Conservation (phyloP, 2,329 filamentous ascomycete species). For the Alternaria metachromatica region DNA sequence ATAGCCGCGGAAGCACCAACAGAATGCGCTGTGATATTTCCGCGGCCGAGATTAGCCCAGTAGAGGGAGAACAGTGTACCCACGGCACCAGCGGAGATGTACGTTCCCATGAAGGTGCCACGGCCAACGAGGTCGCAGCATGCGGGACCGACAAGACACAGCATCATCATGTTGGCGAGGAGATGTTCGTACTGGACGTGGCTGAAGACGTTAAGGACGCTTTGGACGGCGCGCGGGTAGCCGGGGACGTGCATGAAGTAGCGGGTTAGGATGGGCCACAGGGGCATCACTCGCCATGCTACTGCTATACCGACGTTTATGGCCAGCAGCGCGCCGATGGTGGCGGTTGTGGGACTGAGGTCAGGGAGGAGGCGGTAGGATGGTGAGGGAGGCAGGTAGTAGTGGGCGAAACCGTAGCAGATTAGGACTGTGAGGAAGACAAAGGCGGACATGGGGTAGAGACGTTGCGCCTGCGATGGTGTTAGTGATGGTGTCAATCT, state of each 20-base stretch:
- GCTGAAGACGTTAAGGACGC: slow-evolving; percentile 72
- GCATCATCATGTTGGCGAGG: slow-evolving; percentile 66
- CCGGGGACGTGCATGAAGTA: slow-evolving; percentile 57
- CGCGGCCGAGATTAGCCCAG: slow-evolving; percentile 43
- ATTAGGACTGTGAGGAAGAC: slow-evolving; percentile 34
- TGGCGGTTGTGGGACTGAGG: slow-evolving; percentile 43
- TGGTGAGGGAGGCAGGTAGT: slow-evolving; percentile 40
- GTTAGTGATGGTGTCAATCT: not conserved
- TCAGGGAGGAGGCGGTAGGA: slow-evolving; percentile 43
- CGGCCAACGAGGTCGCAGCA: slow-evolving; percentile 46
- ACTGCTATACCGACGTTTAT: slow-evolving; percentile 64
- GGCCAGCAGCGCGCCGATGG: slow-evolving; percentile 67
- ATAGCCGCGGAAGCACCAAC: slow-evolving; percentile 45
- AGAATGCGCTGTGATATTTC: slow-evolving; percentile 34
- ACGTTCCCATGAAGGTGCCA: slow-evolving; percentile 45
- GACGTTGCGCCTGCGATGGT: slow-evolving; percentile 37
- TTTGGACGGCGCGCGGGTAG: slow-evolving; percentile 66
- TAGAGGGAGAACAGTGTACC: slow-evolving; percentile 40
- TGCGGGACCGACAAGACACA: slow-evolving; percentile 69
- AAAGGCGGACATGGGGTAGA: slow-evolving; percentile 47
- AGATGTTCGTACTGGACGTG: slow-evolving; percentile 68
- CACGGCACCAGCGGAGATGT: slow-evolving; percentile 42
- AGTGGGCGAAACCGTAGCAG: slow-evolving; percentile 37
- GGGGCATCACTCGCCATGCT: slow-evolving; percentile 68
- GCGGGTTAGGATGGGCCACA: slow-evolving; percentile 71